phyloP scores from a whole-genome alignment of 257 asterid genomes.

The Jacaranda copaia region DNA sequence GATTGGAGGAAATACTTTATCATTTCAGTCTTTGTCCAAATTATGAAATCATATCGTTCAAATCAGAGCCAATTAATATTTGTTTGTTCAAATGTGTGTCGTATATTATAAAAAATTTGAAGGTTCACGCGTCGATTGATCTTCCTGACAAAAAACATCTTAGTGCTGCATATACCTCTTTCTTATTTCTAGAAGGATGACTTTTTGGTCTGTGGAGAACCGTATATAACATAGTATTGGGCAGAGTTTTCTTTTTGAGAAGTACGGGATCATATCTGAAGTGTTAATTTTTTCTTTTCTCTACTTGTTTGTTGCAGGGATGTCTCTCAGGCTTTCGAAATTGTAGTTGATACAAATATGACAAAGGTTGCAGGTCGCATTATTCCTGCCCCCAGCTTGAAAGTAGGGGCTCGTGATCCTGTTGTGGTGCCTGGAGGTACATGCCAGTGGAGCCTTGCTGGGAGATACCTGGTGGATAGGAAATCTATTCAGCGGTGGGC shows the following conservation, averaged over 20 bases:
- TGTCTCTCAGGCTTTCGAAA: conserved; percentile 45
- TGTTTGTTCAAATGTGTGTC: too few species aligned
- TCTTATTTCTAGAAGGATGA: too few species aligned
- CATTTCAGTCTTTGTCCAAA: too few species aligned
- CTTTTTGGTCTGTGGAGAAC: too few species aligned
- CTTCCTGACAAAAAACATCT: not conserved
- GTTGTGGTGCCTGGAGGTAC: conserved; percentile 55
- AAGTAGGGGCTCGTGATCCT: conserved; percentile 40
- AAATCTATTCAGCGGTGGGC: conserved; percentile 67
- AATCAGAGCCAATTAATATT: too few species aligned
- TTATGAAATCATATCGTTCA: too few species aligned
- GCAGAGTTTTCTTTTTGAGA: too few species aligned
- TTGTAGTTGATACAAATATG: conserved; percentile 54
- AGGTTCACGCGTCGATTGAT: not conserved
- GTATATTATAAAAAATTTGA: too few species aligned
- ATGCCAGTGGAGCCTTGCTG: conserved; percentile 71
- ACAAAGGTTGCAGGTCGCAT: conserved; percentile 61
- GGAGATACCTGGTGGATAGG: conserved; percentile 52
- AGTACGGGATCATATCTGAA: too few species aligned
- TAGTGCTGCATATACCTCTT: conserved; percentile 1
- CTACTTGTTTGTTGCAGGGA: conserved; percentile 39
- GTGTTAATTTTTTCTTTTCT: too few species aligned
- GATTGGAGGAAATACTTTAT: too few species aligned
- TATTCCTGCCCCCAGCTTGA: conserved; percentile 61
- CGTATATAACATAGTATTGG: too few species aligned